Conservation (phyloP, 1,139 yeast species). For the Yamadazyma atmosphaerica region DNA sequence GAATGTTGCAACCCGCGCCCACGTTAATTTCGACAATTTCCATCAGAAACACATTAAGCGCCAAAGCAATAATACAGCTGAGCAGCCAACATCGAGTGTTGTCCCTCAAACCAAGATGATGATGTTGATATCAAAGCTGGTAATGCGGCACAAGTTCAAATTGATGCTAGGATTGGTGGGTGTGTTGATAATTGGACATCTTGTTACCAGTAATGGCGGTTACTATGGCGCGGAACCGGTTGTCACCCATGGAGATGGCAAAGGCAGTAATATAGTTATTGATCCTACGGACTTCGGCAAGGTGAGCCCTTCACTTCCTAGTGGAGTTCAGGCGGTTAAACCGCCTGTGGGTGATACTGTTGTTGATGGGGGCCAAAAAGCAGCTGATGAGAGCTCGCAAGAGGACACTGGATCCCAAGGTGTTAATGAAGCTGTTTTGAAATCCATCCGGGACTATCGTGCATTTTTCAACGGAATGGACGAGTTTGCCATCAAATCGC, state of each 20-base stretch:
- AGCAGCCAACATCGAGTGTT: too few species aligned
- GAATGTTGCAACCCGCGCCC: too few species aligned
- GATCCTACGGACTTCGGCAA: not conserved
- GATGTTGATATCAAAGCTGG: constrained; percentile 2
- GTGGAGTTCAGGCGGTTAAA: too few species aligned
- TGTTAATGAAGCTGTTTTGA: too few species aligned
- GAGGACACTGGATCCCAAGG: too few species aligned
- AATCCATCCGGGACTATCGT: constrained; percentile 27
- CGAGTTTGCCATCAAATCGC: constrained; percentile 25
- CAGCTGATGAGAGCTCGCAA: too few species aligned
- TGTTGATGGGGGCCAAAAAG: too few species aligned
- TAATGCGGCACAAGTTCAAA: constrained; percentile 1
- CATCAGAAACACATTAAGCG: too few species aligned
- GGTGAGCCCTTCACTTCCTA: not conserved
- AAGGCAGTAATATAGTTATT: not conserved
- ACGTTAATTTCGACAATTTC: too few species aligned
- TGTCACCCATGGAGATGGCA: not conserved
- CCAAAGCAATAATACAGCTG: too few species aligned
- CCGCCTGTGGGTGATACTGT: too few species aligned
- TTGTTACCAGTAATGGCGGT: not conserved
- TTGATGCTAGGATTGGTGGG: not conserved
- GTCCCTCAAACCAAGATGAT: not conserved
- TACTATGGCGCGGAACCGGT: not conserved
- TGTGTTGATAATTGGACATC: not conserved
- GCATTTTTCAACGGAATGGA: constrained; percentile 35